These are phyloP conservation scores for Verticillium klebahnii DNA, from an alignment of 2,329 filamentous ascomycete species.

Conservation along the genomic window DNA sequence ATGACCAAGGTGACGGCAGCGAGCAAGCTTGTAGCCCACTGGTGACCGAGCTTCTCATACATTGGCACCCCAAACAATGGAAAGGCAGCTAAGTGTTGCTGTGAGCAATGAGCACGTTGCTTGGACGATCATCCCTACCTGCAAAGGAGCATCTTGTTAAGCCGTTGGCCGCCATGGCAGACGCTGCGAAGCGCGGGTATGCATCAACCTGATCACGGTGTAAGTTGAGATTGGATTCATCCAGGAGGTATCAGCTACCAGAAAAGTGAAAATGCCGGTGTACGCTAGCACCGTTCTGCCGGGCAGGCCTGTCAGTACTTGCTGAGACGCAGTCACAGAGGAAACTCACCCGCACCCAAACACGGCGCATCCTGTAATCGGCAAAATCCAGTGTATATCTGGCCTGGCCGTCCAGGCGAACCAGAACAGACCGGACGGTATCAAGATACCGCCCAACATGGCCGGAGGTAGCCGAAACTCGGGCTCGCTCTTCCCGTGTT, in stretches of 20 bases:
- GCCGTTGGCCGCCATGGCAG: conserved; percentile 77
- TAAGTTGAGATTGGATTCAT: no score
- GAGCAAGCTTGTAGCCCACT: conserved; percentile 62
- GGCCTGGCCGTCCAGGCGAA: conserved; percentile 12
- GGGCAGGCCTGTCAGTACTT: conserved; percentile 18
- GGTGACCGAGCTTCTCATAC: conserved; percentile 63
- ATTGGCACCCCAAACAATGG: conserved; percentile 70
- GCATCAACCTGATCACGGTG: conserved; percentile 54
- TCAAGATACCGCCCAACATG: conserved; percentile 68
- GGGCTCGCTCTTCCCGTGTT: conserved; percentile 64
- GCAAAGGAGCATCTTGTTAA: conserved; percentile 75
- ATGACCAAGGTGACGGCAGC: conserved; percentile 57
- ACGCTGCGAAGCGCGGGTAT: conserved; percentile 73
- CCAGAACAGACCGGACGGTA: conserved; percentile 56
- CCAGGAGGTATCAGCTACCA: conserved; percentile 42
- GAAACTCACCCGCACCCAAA: conserved; percentile 64
- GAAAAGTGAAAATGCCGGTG: conserved; percentile 80
- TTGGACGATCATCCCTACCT: conserved; percentile 31
- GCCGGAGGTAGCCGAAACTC: conserved; percentile 79
- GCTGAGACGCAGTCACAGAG: not conserved
- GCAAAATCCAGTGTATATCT: conserved; percentile 9
- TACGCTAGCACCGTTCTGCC: conserved; percentile 71
- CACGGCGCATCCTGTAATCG: conserved; percentile 63
- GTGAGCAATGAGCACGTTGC: not conserved
- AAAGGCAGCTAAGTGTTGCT: conserved; percentile 53